Base-by-base conservation (phyloP, 495 filamentous ascomycete genomes). In the Parathielavia hyrcaniae region DNA sequence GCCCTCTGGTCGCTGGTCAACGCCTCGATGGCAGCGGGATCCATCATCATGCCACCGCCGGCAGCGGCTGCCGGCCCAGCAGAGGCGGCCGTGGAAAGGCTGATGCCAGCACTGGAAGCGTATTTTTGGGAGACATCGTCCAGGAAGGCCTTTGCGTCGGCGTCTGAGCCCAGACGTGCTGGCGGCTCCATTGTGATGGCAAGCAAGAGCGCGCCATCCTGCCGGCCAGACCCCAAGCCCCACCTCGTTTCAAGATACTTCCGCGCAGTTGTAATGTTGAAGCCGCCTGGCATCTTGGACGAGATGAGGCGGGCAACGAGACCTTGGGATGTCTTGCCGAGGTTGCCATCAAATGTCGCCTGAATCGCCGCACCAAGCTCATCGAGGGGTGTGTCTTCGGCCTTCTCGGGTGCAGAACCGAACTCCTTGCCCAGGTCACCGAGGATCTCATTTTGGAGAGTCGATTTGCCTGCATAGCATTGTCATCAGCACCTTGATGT, bases 261-360 rank as follows among this genome's bases (percentile, higher is more conserved):
- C 49, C 92, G 81, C 13, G 93, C 89, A 2, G 86, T 79, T 63
- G 92, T 96, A 68, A 97, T 97, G 69, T 97, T 99, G 80, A 97
- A 99, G 49, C 93, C 93, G 67, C 91, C 95, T 35, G 93, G 95
- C 93, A 99, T 97, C 73, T 99, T 99, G 6, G 93, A 96, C 5
- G 95, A 97, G 30, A 99, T 91, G 68, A 97, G 77, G 59, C 92
- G 84, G 34, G 95, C 92, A 67, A 97, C 86, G 53, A 97, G 83
- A 5, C 93, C 95, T 32, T 89, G 89, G 0, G 93, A 92, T 55
- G 97, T 93, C 75, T 99, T 97, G 63, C 93, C 93, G 50, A 97
- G 84, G 75, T 97, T 91, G 50, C 93, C 93, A 71, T 96, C 93
- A 77, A 97, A 99, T 32, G 93, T 97, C 30, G 89, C 85, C 74